Base-by-base conservation (phyloP, 2,329 filamentous ascomycete species). In the Penicillium sp. region DNA sequence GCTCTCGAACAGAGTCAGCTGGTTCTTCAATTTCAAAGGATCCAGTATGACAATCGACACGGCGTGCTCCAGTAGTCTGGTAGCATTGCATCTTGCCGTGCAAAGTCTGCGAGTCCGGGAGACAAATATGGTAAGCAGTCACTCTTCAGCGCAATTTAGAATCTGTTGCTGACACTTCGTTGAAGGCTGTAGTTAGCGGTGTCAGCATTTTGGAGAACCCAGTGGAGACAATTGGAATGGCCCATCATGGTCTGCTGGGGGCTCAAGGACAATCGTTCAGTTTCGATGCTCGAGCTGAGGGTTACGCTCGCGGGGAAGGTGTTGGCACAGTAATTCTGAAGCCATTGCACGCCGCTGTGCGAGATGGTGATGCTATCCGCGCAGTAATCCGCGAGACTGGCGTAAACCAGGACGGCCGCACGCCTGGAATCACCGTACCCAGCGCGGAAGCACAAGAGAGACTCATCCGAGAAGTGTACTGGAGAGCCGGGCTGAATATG, bases 391-490 rank as follows among this genome's bases (percentile, higher is more conserved):
- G 73, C 3, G 62, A 63, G 22, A 70, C 70, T 1, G 66, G 62
- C 2, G 58, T 67, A 18, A 75, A 73, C 44, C 57, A 60, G 22
- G 72, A 75, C 59, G 73, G 74, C 2, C 66, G 64, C 18, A 81
- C 80, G 0, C 69, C 75, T 6, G 78, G 79, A 1, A 78, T 83
- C 31, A 79, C 79, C 0, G 70, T 78, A 50, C 81, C 81, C 0
- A 81, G 61, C 52, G 54, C 60, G 1, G 63, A 67, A 4, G 68
- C 73, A 0, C 77, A 79, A 53, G 73, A 72, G 54, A 61, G 59
- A 18, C 46, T 77, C 11, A 76, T 77, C 16, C 63, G 69, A 14
- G 47, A 63, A 27, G 67, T 70, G 0, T 79, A 79, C 53, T 43
- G 59, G 18, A 59, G 55, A 43, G 70, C 72, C 6, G 76, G 67